phyloP scores from a whole-genome alignment of 179 eudicot species.

The Nepenthes alata region DNA sequence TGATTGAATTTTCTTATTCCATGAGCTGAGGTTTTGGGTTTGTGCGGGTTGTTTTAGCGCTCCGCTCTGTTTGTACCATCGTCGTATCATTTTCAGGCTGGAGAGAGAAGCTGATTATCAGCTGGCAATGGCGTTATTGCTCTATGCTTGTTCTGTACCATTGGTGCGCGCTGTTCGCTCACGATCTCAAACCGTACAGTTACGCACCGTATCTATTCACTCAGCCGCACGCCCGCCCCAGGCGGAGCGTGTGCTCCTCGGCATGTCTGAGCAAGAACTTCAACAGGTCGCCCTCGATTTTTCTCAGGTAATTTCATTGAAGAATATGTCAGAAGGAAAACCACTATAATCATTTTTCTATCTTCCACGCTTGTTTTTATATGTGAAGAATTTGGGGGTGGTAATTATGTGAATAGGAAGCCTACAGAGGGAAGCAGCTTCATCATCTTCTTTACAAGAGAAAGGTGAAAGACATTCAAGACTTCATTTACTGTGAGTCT shows the following conservation, averaged over 20 bases:
- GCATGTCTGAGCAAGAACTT: slow-evolving; percentile 80
- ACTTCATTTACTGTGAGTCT: slow-evolving; percentile 56
- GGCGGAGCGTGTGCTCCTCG: slow-evolving; percentile 31
- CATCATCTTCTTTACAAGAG: slow-evolving; percentile 81
- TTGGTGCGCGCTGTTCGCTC: slow-evolving; percentile 40
- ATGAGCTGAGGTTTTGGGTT: no score
- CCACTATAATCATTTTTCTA: neutral
- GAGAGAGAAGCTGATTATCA: slow-evolving; percentile 1
- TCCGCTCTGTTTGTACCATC: no score
- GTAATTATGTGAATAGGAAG: slow-evolving; percentile 31
- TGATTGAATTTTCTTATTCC: no score
- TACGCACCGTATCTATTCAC: slow-evolving; percentile 14
- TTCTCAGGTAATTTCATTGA: slow-evolving; percentile 42
- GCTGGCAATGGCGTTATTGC: slow-evolving; percentile 45
- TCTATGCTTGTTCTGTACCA: slow-evolving; percentile 30
- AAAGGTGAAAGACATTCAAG: slow-evolving; percentile 66
- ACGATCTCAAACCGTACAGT: slow-evolving; percentile 25
- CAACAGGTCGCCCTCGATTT: slow-evolving; percentile 73
- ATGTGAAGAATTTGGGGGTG: neutral
- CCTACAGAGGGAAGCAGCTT: slow-evolving; percentile 84
- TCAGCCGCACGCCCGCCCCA: slow-evolving; percentile 10
- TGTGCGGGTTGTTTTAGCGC: no score
- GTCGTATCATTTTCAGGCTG: no score
- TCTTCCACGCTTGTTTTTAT: neutral
- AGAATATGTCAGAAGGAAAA: neutral